Evolutionary conservation across 108 stramenopile genomes (phyloP), one percentile per base, ranked within the genome.

Genomic region (Fragilaria radians): DNA sequence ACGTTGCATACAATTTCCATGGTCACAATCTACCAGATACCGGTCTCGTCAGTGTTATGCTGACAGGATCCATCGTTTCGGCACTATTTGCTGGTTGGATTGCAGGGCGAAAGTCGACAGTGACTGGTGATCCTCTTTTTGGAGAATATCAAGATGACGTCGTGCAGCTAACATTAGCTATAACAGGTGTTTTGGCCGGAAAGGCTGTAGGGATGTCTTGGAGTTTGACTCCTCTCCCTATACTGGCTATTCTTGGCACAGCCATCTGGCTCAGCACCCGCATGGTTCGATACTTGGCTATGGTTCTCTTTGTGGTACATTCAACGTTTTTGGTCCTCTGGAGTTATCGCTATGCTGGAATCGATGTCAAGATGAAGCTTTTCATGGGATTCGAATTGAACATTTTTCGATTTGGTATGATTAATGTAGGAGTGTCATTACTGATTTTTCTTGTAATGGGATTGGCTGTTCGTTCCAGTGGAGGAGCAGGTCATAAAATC

Each of bases 121-220:
- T 64, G 24, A 79, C 78, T 2, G 68, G 67, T 32, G 71, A 78
- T 30, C 70, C 58, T 42, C 54, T 90, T 28, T 66, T 86, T 47
- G 88, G 85, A 52, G 88, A 90, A 53, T 90, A 85, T 46, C 88
- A 90, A 53, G 88, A 90, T 34, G 88, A 90, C 57, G 67, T 82
- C 5, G 77, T 90, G 22, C 88, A 90, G 60, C 45, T 86, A 11
- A 27, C 72, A 2, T 57, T 90, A 52, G 80, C 78, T 0, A 36
- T 59, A 3, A 53, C 69, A 21, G 79, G 85, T 0, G 27, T 84
- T 58, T 65, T 73, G 28, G 58, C 78, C 17, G 88, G 83, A 3
- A 76, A 82, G 46, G 83, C 78, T 30, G 76, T 82, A 47, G 80
- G 85, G 46, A 71, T 86, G 46, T 79, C 83, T 0, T 90, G 88